Conservation (phyloP, 148 eudicot genomes). For the Camellia granthamiana region DNA sequence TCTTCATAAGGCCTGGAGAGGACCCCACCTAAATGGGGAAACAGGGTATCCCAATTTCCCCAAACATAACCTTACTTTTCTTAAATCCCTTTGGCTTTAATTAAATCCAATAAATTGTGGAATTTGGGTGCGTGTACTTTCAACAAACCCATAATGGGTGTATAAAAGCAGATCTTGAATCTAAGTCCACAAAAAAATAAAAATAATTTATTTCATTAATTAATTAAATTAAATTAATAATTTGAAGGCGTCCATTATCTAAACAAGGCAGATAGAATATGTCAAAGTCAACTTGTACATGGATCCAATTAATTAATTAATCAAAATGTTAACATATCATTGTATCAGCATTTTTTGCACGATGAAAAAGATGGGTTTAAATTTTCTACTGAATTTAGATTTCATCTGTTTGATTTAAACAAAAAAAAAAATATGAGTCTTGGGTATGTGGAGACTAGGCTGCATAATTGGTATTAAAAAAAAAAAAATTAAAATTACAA, state of each 20-base stretch:
- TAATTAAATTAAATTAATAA: too few species aligned
- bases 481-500: too few species aligned
- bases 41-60: neutral
- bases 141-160: neutral
- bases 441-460: neutral
- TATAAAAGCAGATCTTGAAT: neutral
- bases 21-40: neutral
- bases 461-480: neutral
- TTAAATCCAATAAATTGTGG: neutral
- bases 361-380: neutral
- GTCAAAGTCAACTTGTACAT: too few species aligned
- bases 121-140: neutral
- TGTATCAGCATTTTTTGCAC: neutral
- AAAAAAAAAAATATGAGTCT: neutral
- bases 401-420: too few species aligned
- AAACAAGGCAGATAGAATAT: neutral
- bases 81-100: neutral
- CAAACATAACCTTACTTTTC: too few species aligned
- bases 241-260: too few species aligned
- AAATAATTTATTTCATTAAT: too few species aligned
- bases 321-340: neutral
- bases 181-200: neutral
- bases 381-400: neutral
- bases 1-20: neutral
- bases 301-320: too few species aligned